Base-by-base conservation (phyloP, 176 grass and related monocot species). In the Triticum turgidum region DNA sequence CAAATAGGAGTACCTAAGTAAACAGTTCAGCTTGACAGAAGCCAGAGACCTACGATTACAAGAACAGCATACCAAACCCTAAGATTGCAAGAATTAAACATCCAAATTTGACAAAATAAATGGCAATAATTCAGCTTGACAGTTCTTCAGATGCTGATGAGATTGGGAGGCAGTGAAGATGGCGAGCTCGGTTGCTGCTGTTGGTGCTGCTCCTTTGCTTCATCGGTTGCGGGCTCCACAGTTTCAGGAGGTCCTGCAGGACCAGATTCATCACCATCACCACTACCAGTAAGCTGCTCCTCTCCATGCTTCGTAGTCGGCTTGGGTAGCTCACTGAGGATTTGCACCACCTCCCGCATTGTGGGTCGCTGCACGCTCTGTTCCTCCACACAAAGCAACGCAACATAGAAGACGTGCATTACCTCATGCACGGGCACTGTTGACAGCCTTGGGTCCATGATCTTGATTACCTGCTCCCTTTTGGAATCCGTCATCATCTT, bases 291-390 rank as follows among this genome's bases (percentile, higher is more conserved):
- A 76, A 62, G 51, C 51, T 54, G 81, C 12, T 90, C 90, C 4
- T 93, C 93, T 25, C 80, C 90, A 35, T 87, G 65, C 12, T 88
- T 85, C 0, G 12, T 5, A 27, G 25, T 15, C n/a, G 68, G 69
- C 70, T 88, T 92, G 2, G 96, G 96, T 39, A 94, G 89, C 66
- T 98, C 96, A 42, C 84, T 84, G 15, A 98, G 84, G 71, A 98
- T 98, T 80, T 98, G 96, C 61, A 98, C 93, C 71, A 98, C 96
- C 73, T 98, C 96, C 47, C 96, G 76, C 96, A 96, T 98, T 4
- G 93, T 98, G 7, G 96, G 96, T 42, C 96, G 84, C 81, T 98
- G 92, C 68, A 95, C 84, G 42, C 96, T 98, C 85, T 95, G 96
- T 84, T 98, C 96, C 88, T 98, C 96, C 2, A 98, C 93, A 37